Base-by-base conservation (phyloP, 2,329 filamentous ascomycete genomes). In the Colletotrichum gloeosporioides region DNA sequence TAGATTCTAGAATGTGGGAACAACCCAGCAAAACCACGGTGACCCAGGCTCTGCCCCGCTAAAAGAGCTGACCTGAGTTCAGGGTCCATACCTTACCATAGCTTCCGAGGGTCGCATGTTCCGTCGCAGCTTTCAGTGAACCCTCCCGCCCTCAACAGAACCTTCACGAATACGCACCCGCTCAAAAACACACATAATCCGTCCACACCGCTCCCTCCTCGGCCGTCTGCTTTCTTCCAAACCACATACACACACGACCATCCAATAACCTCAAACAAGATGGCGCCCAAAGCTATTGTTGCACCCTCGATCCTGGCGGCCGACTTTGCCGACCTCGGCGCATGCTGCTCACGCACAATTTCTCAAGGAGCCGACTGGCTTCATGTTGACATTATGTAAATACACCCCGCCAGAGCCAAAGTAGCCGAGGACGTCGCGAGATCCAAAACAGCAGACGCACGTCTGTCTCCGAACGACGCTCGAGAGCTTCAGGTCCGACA, bases 221-320 rank as follows among this genome's bases (percentile, higher is more conserved):
- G 25, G 32, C 31, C 25, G 13, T 25, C 31, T 15, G 39, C 27
- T 25, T 71, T 29, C 15, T 63, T 39, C 59, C 67, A 34, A 22
- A 53, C 25, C 29, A 62, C 25, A 13, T 22, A 55, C n/a, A 16
- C 59, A 71, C 34, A 71, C 22, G 55, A 29, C 55, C 22, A 27
- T 34, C n/a, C 36, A 34, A 34, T 44, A 31, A 32, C 36, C 57
- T 9, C 44, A 77, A 62, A 18, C 44, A 77, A 62, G 78, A 99
- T 99, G 96, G 89, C 95, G 73, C 97, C 96, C 29, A 92, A 93
- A 78, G 95, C 97, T 64, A 98, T 99, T 85, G 98, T 99, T 82
- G 96, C 96, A 18, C 97, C 97, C 34, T 99, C 96, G n/a, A 99
- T 99, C 81, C 93, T 99, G 77, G 98, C 96, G 82, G 96, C 96